These are phyloP conservation scores for Rickenella mellea DNA, from an alignment of 768 basidiomycete genomes.

Conservation along the genomic window DNA sequence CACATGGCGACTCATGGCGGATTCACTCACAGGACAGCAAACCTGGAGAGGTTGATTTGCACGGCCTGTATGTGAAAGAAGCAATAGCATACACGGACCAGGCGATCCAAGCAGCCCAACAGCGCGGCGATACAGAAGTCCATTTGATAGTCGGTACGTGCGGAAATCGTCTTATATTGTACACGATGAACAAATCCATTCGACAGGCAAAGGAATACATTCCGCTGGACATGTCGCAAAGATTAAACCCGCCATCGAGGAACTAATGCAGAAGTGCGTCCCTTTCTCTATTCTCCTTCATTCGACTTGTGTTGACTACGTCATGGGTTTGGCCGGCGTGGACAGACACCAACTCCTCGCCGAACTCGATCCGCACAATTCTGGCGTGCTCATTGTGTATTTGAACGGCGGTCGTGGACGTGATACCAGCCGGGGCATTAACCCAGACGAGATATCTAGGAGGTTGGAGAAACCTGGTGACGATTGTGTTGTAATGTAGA, in stretches of 20 bases:
- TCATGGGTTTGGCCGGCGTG: background rate
- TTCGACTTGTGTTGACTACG: background rate
- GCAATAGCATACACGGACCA: conserved; percentile 31
- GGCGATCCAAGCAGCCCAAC: conserved; percentile 27
- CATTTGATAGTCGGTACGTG: conserved; percentile 31
- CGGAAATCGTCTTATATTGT: background rate
- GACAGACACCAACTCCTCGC: conserved; percentile 66
- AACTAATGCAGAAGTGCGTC: conserved; percentile 69
- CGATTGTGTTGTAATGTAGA: conserved; percentile 64
- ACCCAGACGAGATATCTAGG: conserved; percentile 47
- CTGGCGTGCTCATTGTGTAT: conserved; percentile 77
- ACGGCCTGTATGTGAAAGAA: conserved; percentile 43
- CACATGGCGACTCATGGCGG: too few species aligned
- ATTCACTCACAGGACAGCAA: conserved; percentile 24
- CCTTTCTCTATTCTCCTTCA: conserved; percentile 1
- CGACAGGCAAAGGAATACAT: conserved; percentile 80
- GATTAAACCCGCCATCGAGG: conserved; percentile 86
- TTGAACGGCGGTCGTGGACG: conserved; percentile 34
- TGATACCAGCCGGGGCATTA: conserved; percentile 32
- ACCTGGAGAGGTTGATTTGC: conserved; percentile 34
- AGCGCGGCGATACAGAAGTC: conserved; percentile 21
- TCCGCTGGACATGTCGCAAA: conserved; percentile 69
- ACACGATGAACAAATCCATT: background rate
- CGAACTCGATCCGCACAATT: conserved; percentile 68
- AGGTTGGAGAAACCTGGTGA: conserved; percentile 41